Percentiles rank a stretch among this genome's conserved stretches.
Conservation (phyloP, 768 basidiomycete genomes). For the Podaxis sp. region DNA sequence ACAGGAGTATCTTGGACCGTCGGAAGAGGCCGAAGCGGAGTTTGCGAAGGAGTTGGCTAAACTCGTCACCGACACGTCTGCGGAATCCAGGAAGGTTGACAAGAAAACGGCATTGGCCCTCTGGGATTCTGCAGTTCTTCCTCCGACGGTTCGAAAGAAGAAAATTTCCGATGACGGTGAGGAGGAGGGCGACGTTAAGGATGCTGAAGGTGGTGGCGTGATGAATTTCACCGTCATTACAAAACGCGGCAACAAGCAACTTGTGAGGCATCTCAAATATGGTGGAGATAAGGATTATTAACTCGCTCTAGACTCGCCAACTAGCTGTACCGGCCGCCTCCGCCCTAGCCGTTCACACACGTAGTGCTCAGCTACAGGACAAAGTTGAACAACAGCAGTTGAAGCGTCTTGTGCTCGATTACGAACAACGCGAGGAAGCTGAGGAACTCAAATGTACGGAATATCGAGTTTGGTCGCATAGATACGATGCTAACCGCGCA, state of each 20-base stretch:
- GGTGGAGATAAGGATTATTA: background rate
- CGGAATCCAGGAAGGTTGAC: constrained; percentile 81
- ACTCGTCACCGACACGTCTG: constrained; percentile 84
- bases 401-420: constrained; percentile 90
- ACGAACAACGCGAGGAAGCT: constrained; percentile 85
- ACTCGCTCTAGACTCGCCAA: constrained; percentile 60
- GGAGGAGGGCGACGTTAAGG: constrained; percentile 35
- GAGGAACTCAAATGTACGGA: constrained; percentile 71
- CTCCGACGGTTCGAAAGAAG: constrained; percentile 62
- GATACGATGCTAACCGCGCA: background rate
- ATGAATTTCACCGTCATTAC: constrained; percentile 95
- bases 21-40: constrained; percentile 87
- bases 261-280: constrained; percentile 42
- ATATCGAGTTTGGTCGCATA: background rate
- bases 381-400: constrained; percentile 96
- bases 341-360: constrained; percentile 85
- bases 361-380: constrained; percentile 88
- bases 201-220: constrained; percentile 29
- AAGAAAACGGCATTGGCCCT: constrained; percentile 82
- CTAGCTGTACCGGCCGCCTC: constrained; percentile 87
- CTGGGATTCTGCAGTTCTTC: constrained; percentile 85
- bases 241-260: constrained; percentile 90
- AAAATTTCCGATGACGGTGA: constrained; percentile 56
- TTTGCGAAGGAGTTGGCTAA: constrained; percentile 96
- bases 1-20: constrained; percentile 75